A percentile compares a stretch with the other conserved stretches of the same genome.
phyloP scores from a whole-genome alignment of 768 basidiomycete species.

The Boletus subparvulus region DNA sequence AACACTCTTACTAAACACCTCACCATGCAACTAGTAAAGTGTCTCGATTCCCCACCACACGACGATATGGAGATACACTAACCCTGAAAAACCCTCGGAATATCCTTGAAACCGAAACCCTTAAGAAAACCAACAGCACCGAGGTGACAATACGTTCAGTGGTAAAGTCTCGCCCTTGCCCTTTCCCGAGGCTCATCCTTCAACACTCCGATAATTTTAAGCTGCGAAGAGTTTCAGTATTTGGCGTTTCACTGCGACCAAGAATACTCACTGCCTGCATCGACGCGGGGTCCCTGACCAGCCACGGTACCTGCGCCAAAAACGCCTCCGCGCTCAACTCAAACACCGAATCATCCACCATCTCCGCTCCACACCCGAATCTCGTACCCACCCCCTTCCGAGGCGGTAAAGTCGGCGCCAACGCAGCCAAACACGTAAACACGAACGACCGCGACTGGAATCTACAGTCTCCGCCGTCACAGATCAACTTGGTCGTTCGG shows the following conservation, averaged over 20 bases:
- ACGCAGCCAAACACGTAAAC: conserved; percentile 9
- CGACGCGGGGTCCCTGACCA: not conserved
- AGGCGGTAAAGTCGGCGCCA: conserved; percentile 5
- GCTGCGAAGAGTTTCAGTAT: not conserved
- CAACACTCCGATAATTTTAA: not conserved
- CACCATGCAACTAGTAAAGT: no score
- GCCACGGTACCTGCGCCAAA: conserved; percentile 1
- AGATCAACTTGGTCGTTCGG: conserved; percentile 1
- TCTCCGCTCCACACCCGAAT: not conserved
- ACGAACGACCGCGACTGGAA: conserved; percentile 17
- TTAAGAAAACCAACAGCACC: not conserved
- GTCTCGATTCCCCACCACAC: no score
- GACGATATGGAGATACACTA: not conserved
- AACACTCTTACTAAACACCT: no score
- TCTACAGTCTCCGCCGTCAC: conserved; percentile 7
- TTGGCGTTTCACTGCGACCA: not conserved
- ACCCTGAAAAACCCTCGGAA: not conserved
- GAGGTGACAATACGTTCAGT: not conserved
- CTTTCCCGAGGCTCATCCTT: not conserved
- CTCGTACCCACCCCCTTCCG: not conserved
- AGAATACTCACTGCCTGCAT: conserved; percentile 4
- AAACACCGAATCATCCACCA: conserved; percentile 9
- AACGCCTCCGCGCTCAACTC: conserved; percentile 13
- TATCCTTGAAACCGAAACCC: not conserved
- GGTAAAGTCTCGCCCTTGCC: not conserved